phyloP scores from a whole-genome alignment of 768 basidiomycete species.

The Mycena pura region DNA sequence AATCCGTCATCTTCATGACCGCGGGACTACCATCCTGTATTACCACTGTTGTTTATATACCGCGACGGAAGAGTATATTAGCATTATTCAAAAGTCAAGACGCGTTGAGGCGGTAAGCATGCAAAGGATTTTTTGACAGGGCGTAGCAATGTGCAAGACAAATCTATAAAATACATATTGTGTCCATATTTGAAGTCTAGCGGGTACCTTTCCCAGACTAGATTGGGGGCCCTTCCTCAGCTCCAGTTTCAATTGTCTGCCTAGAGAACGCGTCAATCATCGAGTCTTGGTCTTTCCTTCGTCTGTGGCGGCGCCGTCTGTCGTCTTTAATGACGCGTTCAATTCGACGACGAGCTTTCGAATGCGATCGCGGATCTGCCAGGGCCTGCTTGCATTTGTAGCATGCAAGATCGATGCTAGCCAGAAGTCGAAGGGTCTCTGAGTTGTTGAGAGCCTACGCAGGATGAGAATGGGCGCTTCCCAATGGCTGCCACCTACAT shows the following conservation, averaged over 20 bases:
- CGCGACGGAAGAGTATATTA: not conserved
- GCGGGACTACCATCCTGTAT: not conserved
- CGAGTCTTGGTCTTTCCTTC: slow-evolving; percentile 84
- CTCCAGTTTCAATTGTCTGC: slow-evolving; percentile 49
- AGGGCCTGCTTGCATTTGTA: slow-evolving; percentile 76
- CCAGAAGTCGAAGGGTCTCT: slow-evolving; percentile 81
- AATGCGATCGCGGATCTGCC: slow-evolving; percentile 69
- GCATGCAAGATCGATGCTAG: slow-evolving; percentile 85
- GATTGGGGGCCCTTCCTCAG: slow-evolving; percentile 32
- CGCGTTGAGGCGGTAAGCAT: slow-evolving; percentile 14
- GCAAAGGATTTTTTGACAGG: not conserved
- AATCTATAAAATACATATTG: slow-evolving; percentile 26
- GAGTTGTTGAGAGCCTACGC: slow-evolving; percentile 79
- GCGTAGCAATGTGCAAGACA: slow-evolving; percentile 15
- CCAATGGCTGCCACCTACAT: slow-evolving; percentile 53
- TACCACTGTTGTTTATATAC: slow-evolving; percentile 1
- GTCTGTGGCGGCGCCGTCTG: slow-evolving; percentile 77
- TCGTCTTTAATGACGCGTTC: slow-evolving; percentile 88
- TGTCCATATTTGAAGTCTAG: slow-evolving; percentile 22
- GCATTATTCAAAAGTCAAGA: too few relatives aligned
- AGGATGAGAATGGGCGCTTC: slow-evolving; percentile 12
- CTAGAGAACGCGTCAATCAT: slow-evolving; percentile 82
- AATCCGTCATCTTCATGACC: not conserved
- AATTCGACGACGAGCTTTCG: slow-evolving; percentile 71
- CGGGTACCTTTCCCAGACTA: slow-evolving; percentile 22